Evolutionary conservation across 2,329 filamentous ascomycete genomes (phyloP).

Genomic region (Pyrenochaeta sp.): DNA sequence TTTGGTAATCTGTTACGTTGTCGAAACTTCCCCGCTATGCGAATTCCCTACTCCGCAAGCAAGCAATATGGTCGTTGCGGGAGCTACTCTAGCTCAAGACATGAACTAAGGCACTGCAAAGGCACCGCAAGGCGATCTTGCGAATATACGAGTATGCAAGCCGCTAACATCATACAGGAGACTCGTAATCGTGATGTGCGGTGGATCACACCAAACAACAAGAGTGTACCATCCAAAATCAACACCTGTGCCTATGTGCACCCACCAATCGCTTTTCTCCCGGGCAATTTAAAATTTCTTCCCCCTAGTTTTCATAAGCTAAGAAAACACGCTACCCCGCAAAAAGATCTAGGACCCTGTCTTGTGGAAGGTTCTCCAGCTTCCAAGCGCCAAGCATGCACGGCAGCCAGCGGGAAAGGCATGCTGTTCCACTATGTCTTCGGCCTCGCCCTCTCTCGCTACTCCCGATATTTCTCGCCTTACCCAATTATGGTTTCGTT

Average conservation of each 20-base stretch:
- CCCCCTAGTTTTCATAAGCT: conserved; percentile 36
- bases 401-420: conserved; percentile 18
- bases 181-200: background rate
- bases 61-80: conserved; percentile 29
- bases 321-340: conserved; percentile 47
- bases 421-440: conserved; percentile 23
- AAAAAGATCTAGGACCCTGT: conserved; percentile 38
- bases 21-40: conserved; percentile 47
- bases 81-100: conserved; percentile 42
- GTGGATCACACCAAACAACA: conserved; percentile 1
- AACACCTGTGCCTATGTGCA: conserved; percentile 5
- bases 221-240: conserved; percentile 4
- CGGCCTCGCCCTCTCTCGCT: conserved; percentile 23
- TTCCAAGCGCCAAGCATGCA: conserved; percentile 17
- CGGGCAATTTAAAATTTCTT: conserved; percentile 9
- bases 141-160: conserved; percentile 4
- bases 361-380: conserved; percentile 15
- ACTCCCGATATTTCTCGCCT: conserved; percentile 29
- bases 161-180: conserved; percentile 3
- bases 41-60: conserved; percentile 32
- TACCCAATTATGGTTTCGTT: conserved; percentile 15
- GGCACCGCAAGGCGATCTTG: conserved; percentile 25
- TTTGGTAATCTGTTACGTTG: conserved; percentile 50
- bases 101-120: conserved; percentile 20
- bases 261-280: conserved; percentile 6